Evolutionary conservation across 1,139 yeast genomes (phyloP), one percentile per base, ranked within the genome.

Genomic region (Blastobotrys persicus): DNA sequence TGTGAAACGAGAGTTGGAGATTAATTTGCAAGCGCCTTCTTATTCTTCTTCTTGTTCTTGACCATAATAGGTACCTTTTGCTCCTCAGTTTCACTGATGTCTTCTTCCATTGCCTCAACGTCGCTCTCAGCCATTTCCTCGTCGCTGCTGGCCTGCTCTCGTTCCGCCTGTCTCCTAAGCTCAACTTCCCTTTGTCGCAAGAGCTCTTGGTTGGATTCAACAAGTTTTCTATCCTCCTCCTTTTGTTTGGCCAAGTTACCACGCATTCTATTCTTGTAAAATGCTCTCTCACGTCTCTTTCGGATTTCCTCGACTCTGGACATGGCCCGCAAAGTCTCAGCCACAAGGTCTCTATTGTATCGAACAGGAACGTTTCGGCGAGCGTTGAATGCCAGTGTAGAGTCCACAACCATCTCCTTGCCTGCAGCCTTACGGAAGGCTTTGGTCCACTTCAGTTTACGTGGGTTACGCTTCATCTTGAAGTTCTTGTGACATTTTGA

Each of bases 391-490:
- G 98, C 88, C 66, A 92, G 79, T 5, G 98, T 91, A 12, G 96
- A 86, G 67, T 92, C 99, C 53, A 92, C 98, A 44, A 95, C 97
- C 77, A 92, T 81, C 70, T 92, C 99, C 71, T 92, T 92, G 64
- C 99, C 99, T 46, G 98, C 98, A 54, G 98, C 96, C 72, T 92
- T 92, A 75, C 99, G 84, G 80, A 94, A 92, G 1, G 98, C 98
- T 72, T 94, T 92, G 53, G 98, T 92, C 98, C 98, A 92, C 74
- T 81, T 85, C 71, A 91, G 83, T 73, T 92, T 92, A 75, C 99
- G 85, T 62, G 99, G 99, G 75, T 92, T 92, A 73, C 99, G 85
- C 78, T 96, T 91, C 77, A 89, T 95, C 72, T 92, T 92, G 83
- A 92, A 92, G 52, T 92, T 86, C 69, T 89, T 88, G 74, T 92